phyloP scores from a whole-genome alignment of 441 rosid genomes.

The Arabidopsis lyrata region DNA sequence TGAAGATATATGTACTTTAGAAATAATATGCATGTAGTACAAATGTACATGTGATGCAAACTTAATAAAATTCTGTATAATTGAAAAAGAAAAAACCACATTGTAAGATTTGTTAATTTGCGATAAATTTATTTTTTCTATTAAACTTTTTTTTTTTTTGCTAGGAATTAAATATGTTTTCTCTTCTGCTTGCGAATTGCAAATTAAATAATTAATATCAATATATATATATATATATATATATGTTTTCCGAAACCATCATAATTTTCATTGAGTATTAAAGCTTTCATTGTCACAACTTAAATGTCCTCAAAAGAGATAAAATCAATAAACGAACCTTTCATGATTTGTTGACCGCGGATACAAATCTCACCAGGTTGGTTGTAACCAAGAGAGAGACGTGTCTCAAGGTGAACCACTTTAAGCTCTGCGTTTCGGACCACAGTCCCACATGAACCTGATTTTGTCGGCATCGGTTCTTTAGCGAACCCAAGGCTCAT shows the following conservation, averaged over 20 bases:
- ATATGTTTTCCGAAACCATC: not conserved
- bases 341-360: slow-evolving; percentile 90
- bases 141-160: not conserved
- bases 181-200: not conserved
- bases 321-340: slow-evolving; percentile 52
- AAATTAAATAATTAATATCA: no score
- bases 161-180: not conserved
- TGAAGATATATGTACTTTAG: slow-evolving; percentile 3
- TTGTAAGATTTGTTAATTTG: no score
- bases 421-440: slow-evolving; percentile 94
- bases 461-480: slow-evolving; percentile 76
- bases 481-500: slow-evolving; percentile 89
- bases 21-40: slow-evolving; percentile 19
- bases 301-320: not conserved
- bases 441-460: slow-evolving; percentile 94
- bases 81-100: not conserved
- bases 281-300: not conserved
- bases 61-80: not conserved
- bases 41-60: slow-evolving; percentile 24
- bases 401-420: slow-evolving; percentile 80
- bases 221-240: not conserved
- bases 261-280: no score
- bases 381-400: slow-evolving; percentile 65
- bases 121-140: no score
- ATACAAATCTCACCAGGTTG: slow-evolving; percentile 95